These are phyloP conservation scores for Daldinia vernicosa DNA, from an alignment of 495 filamentous ascomycete species.

Conservation along the genomic window DNA sequence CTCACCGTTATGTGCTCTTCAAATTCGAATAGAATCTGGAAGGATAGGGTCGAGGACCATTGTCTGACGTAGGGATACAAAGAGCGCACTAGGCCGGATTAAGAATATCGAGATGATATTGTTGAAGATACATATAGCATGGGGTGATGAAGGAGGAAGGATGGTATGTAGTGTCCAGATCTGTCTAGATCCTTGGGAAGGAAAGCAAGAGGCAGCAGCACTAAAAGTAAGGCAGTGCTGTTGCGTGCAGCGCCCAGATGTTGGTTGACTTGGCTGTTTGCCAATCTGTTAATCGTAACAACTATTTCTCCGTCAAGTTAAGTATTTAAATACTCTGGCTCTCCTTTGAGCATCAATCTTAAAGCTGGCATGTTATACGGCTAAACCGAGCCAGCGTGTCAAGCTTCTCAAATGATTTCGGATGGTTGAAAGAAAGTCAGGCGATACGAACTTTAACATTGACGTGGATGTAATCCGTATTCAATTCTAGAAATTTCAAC, in stretches of 20 bases:
- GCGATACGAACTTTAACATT: constrained; percentile 4
- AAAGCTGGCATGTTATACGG: neutral
- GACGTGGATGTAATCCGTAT: constrained; percentile 11
- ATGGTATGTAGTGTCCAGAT: neutral
- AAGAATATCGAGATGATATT: neutral
- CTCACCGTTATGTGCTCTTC: constrained; percentile 28
- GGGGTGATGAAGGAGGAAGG: neutral
- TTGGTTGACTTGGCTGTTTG: neutral
- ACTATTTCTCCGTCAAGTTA: neutral
- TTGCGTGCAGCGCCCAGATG: neutral
- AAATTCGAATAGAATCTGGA: constrained; percentile 22
- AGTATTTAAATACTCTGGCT: neutral
- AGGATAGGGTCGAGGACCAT: constrained; percentile 30
- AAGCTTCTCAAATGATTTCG: neutral
- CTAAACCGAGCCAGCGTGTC: constrained; percentile 2
- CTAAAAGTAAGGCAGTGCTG: neutral
- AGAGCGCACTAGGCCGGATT: constrained; percentile 20
- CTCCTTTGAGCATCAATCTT: neutral
- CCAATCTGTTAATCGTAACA: constrained; percentile 10
- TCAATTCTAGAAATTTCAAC: neutral
- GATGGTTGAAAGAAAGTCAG: constrained; percentile 1
- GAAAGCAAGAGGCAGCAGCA: neutral
- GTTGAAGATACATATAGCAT: neutral
- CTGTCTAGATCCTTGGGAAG: neutral
- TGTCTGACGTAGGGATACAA: constrained; percentile 22